These are phyloP conservation scores for Aspergillus nanangensis DNA, from an alignment of 495 filamentous ascomycete species.

Conservation along the genomic window DNA sequence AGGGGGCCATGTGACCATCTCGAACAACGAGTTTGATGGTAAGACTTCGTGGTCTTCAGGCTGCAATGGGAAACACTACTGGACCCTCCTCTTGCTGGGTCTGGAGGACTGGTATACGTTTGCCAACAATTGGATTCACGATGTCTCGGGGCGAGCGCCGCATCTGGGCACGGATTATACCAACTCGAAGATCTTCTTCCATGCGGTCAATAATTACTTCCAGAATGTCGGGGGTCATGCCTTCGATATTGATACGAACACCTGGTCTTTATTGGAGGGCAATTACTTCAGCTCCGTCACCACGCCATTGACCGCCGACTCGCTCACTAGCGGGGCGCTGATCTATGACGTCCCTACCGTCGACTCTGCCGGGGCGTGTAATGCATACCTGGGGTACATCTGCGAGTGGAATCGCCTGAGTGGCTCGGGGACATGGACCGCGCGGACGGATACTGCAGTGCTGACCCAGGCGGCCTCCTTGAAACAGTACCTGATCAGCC, in stretches of 20 bases:
- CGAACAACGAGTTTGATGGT: conserved; percentile 44
- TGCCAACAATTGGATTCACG: conserved; percentile 26
- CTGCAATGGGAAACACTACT: conserved; percentile 48
- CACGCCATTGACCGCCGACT: conserved; percentile 8
- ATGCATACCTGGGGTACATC: conserved; percentile 3
- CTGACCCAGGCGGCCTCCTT: conserved; percentile 3
- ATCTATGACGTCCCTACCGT: conserved; percentile 8
- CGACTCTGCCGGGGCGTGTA: conserved; percentile 3
- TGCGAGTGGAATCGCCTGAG: conserved; percentile 14
- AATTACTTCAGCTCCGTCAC: conserved; percentile 12
- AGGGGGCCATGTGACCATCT: conserved; percentile 18
- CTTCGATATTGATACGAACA: conserved; percentile 14
- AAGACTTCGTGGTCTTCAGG: conserved; percentile 37
- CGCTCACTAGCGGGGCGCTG: conserved; percentile 3
- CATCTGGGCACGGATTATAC: conserved; percentile 32
- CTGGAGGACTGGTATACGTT: conserved; percentile 14
- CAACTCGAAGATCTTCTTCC: conserved; percentile 34
- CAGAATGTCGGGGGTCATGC: conserved; percentile 14
- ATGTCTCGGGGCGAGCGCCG: conserved; percentile 38
- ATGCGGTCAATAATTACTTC: conserved; percentile 21
- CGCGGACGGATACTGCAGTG: conserved; percentile 4
- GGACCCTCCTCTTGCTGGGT: conserved; percentile 28
- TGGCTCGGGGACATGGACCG: conserved; percentile 7
- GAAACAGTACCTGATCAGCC: background rate
- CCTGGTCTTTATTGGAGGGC: conserved; percentile 11